phyloP scores from a whole-genome alignment of 305 asterid species.

The Fraxinus angustifolia region DNA sequence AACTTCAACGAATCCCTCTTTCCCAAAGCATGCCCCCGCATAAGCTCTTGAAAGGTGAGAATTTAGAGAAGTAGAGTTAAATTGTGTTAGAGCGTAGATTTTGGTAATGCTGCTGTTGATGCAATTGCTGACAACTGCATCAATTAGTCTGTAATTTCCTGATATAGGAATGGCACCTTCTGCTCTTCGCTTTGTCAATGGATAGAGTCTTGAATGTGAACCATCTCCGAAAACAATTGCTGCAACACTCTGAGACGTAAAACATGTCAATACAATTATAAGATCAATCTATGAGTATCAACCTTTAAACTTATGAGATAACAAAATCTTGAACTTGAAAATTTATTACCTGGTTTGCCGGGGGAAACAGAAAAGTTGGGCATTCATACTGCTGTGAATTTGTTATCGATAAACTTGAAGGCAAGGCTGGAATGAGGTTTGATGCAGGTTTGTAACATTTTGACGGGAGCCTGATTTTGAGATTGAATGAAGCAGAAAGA shows the following conservation, averaged over 20 bases:
- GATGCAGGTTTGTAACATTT: constrained; percentile 21
- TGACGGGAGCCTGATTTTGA: constrained; percentile 32
- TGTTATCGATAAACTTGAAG: constrained; percentile 28
- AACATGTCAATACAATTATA: constrained; percentile 6
- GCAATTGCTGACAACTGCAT: constrained; percentile 83
- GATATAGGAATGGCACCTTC: constrained; percentile 83
- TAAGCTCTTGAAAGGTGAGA: constrained; percentile 84
- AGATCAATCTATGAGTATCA: constrained; percentile 4
- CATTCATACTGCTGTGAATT: constrained; percentile 35
- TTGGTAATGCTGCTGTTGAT: constrained; percentile 71
- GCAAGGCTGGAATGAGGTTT: constrained; percentile 13
- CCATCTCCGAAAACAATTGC: constrained; percentile 89
- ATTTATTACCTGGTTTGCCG: constrained; percentile 56
- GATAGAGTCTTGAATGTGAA: constrained; percentile 62
- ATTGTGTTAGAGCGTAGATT: constrained; percentile 78
- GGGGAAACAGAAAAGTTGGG: constrained; percentile 37
- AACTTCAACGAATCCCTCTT: constrained; percentile 71
- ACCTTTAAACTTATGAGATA: background rate
- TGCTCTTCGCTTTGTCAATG: constrained; percentile 72
- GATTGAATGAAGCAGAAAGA: constrained; percentile 36
- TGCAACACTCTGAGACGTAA: constrained; percentile 71
- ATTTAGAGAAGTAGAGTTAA: constrained; percentile 77
- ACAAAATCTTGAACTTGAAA: background rate
- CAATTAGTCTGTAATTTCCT: constrained; percentile 72
- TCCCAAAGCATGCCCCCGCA: constrained; percentile 48